Evolutionary conservation across 371 early-diverging fungal genomes (phyloP), one percentile per base, ranked within the genome.

Genomic region (Apophysomyces variabilis): DNA sequence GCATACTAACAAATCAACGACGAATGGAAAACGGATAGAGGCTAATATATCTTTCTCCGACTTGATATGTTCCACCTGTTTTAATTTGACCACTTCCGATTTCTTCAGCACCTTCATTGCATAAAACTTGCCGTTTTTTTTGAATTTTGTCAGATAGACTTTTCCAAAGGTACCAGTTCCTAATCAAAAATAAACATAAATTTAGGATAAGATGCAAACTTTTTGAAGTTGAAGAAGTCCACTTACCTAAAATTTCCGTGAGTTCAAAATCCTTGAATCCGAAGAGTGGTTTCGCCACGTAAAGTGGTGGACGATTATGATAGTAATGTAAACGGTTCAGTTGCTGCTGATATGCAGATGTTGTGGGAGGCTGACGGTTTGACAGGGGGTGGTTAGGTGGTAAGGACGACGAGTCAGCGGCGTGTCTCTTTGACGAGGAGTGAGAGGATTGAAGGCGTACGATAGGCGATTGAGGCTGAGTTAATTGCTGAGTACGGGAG

Each of bases 31-130:
- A 54, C 88, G 84, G 54, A 96, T 87, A 43, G 84, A 84, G 59
- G 88, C 85, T 61, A 99, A 84, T 67, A 97, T 96, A 65, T 88
- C 88, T 78, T 94, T 93, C 75, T 99, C 99, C 66, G 93, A 93
- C 70, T 91, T 89, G 76, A 96, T 91, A 78, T 98, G 97, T 79
- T 96, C 94, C n/a, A 94, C 94, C 69, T 98, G 98, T 82, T 96
- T 94, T 61, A 95, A 83, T 59, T 93, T 85, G 7, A 98, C 96
- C 3, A 98, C 93, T 71, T 95, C 95, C 32, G 89, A 84, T 74
- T 98, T 98, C 71, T 93, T 93, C 64, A 98, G 74, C 50, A 95
- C 94, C 76, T 98, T 98, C 94, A 96, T 92, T 14, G 98, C 97
- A 82, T 91, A 96, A 82, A 83, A 96, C 67, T 89, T 86, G 65